Evolutionary conservation across 805 yeast species (phyloP).

Genomic region (Limtongozyma cylindracea): DNA sequence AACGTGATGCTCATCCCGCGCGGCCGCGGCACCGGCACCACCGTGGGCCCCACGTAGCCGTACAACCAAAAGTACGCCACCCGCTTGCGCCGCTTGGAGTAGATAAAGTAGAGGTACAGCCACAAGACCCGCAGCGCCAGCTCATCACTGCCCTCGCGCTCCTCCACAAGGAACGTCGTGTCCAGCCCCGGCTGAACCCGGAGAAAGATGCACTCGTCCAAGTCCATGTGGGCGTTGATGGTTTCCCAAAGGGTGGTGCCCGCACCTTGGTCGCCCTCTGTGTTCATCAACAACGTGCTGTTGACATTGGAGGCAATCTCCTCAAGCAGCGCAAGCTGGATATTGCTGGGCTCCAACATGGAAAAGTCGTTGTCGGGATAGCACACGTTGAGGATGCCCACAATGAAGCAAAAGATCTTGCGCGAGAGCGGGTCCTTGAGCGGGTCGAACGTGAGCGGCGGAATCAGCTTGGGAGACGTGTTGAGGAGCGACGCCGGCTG

Average conservation of each 20-base stretch:
- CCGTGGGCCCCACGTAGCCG: no score
- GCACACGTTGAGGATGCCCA: slow-evolving; percentile 74
- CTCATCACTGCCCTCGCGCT: no score
- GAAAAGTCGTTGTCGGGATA: slow-evolving; percentile 94
- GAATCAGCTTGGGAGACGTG: slow-evolving; percentile 5
- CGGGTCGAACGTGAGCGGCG: slow-evolving; percentile 74
- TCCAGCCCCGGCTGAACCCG: slow-evolving; percentile 38
- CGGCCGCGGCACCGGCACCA: no score
- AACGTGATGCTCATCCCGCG: no score
- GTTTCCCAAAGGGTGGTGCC: slow-evolving; percentile 77
- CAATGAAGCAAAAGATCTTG: slow-evolving; percentile 71
- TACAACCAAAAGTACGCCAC: slow-evolving; percentile 69
- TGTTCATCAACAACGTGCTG: slow-evolving; percentile 34
- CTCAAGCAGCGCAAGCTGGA: slow-evolving; percentile 11
- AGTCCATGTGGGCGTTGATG: slow-evolving; percentile 58
- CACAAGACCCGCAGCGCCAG: slow-evolving; percentile 38
- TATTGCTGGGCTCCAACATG: slow-evolving; percentile 48
- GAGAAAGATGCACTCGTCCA: slow-evolving; percentile 14
- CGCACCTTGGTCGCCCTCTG: slow-evolving; percentile 13
- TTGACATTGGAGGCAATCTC: slow-evolving; percentile 44
- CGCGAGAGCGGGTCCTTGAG: slow-evolving; percentile 66
- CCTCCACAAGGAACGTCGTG: no score
- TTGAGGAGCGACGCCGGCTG: no score
- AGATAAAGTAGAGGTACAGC: slow-evolving; percentile 77
- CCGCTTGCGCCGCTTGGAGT: slow-evolving; percentile 75